Evolutionary conservation across 2,329 filamentous ascomycete species (phyloP).

Genomic region (Diaporthe aspalathi): DNA sequence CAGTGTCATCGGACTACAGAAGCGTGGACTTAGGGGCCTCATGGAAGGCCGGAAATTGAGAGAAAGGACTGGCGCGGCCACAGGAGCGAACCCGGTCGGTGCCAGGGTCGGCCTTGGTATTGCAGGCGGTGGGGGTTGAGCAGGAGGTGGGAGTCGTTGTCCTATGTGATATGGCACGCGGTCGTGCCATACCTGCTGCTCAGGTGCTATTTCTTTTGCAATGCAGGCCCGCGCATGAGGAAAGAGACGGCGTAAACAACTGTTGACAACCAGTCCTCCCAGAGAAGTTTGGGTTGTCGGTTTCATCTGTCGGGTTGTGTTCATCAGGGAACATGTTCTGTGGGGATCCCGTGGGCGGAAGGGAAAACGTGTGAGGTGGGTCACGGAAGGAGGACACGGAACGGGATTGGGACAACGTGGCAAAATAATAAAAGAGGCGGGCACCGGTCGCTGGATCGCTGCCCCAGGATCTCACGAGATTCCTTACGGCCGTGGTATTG

Average conservation of each 20-base stretch:
- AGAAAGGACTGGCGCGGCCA: conserved; percentile 69
- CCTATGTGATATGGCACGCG: background rate
- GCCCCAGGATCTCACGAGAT: conserved; percentile 26
- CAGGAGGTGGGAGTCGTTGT: background rate
- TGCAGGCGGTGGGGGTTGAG: conserved; percentile 36
- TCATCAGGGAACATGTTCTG: background rate
- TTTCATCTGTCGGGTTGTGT: background rate
- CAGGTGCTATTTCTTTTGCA: background rate
- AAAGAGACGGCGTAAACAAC: background rate
- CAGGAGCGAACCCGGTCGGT: conserved; percentile 41
- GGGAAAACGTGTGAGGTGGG: background rate
- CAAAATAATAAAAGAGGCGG: conserved; percentile 28
- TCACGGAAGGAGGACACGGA: background rate
- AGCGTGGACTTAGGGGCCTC: conserved; percentile 87
- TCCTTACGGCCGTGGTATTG: conserved; percentile 27
- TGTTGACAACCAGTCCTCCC: background rate
- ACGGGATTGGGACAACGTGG: background rate
- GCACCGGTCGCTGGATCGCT: conserved; percentile 17
- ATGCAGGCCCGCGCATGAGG: background rate
- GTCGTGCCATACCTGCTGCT: background rate
- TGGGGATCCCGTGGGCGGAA: too few species aligned
- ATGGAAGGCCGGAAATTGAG: conserved; percentile 94
- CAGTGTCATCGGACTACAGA: conserved; percentile 94
- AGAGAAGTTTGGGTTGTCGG: background rate
- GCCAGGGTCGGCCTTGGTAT: conserved; percentile 37